A percentile compares a stretch with the other conserved stretches of the same genome.
Evolutionary conservation across 306 rosid genomes (phyloP).

Genomic region (Quercus variabilis): DNA sequence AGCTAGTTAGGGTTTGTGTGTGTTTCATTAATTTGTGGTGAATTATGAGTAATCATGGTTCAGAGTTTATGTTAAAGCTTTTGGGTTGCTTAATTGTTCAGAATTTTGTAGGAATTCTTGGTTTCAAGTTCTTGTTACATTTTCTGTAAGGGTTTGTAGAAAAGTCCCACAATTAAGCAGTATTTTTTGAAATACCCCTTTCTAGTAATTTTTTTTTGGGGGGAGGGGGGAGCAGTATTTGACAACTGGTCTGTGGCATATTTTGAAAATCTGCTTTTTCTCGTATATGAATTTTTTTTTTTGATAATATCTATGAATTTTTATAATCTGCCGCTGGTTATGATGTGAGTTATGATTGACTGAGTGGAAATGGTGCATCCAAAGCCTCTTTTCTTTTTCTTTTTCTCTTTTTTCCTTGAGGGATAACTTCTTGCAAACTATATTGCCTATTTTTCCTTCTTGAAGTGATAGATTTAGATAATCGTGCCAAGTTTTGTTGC

Average conservation of each 20-base stretch:
- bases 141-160: neutral
- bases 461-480: neutral
- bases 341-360: neutral
- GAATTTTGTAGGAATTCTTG: conserved; percentile 16
- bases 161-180: neutral
- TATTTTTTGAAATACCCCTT: neutral
- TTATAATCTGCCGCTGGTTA: neutral
- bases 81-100: conserved; percentile 15
- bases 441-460: neutral
- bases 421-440: neutral
- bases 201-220: neutral
- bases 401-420: neutral
- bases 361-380: neutral
- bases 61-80: conserved; percentile 16
- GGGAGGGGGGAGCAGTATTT: neutral
- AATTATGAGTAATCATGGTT: conserved; percentile 26
- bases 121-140: neutral
- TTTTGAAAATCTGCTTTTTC: neutral
- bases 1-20: conserved; percentile 40
- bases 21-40: conserved; percentile 17
- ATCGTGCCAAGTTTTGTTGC: neutral
- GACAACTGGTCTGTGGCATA: neutral
- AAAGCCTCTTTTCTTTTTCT: neutral
- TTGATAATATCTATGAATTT: neutral
- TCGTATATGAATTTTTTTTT: neutral